Conservation (phyloP, 805 yeast genomes). For the Hanseniaspora guilliermondii region DNA sequence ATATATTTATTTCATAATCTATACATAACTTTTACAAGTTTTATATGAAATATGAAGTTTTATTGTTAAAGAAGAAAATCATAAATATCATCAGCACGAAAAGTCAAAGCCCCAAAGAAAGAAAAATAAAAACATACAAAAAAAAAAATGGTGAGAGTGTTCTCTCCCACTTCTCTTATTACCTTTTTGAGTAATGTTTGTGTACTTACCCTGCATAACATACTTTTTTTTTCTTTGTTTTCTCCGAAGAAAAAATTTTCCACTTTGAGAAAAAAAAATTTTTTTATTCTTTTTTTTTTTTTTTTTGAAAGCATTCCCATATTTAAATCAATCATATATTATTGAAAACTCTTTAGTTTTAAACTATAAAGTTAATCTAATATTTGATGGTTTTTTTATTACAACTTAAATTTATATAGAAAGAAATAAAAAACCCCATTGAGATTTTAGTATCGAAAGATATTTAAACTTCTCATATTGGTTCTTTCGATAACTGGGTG, state of each 20-base stretch:
- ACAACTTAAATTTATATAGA: no score
- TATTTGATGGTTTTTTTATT: no score
- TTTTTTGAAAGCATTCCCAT: no score
- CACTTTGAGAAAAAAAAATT: background rate
- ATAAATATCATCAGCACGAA: no score
- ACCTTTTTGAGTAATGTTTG: background rate
- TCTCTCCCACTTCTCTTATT: background rate
- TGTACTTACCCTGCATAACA: background rate
- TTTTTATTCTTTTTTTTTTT: background rate
- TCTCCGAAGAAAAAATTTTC: no score
- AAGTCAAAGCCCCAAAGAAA: no score
- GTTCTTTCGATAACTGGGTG: constrained; percentile 13
- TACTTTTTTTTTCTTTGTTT: background rate
- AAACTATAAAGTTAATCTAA: background rate
- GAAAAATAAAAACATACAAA: no score
- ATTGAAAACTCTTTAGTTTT: background rate
- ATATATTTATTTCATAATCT: no score
- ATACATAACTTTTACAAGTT: no score
- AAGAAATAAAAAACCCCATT: background rate
- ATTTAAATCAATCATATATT: no score
- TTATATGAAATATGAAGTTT: no score
- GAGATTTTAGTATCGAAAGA: background rate
- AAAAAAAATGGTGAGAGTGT: background rate
- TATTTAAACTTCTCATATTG: background rate
- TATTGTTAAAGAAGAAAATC: no score